These are phyloP conservation scores for Plasmodium inui DNA, from an alignment of 169 alveolate species.

Conservation along the genomic window DNA sequence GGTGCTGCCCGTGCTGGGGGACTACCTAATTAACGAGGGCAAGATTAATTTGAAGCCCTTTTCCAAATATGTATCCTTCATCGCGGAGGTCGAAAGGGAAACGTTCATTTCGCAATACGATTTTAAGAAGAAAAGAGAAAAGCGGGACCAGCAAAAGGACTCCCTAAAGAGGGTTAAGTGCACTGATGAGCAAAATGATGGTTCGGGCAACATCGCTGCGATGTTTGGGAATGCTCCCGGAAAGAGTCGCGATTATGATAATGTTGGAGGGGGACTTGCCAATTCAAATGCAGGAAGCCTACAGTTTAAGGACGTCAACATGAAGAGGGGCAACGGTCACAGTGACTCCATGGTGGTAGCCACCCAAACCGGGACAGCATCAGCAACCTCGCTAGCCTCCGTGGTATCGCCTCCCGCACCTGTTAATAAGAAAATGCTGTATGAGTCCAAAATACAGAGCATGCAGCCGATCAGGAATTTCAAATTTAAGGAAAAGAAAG, in stretches of 20 bases:
- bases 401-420: not conserved
- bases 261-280: not conserved
- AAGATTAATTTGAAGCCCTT: conserved; percentile 86
- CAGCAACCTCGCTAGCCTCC: not conserved
- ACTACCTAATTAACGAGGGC: conserved; percentile 92
- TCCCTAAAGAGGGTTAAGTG: conserved; percentile 45
- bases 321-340: not conserved
- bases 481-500: conserved; percentile 66
- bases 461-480: conserved; percentile 75
- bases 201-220: not conserved
- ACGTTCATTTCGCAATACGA: conserved; percentile 86
- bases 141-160: conserved; percentile 77
- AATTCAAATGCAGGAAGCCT: not conserved
- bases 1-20: conserved; percentile 91
- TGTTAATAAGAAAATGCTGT: conserved; percentile 28
- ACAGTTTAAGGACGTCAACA: not conserved
- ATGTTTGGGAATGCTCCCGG: not conserved
- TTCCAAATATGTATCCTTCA: conserved; percentile 81
- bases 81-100: conserved; percentile 92
- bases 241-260: not conserved
- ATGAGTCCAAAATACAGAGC: conserved; percentile 58
- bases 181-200: conserved; percentile 9
- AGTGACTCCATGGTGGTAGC: not conserved
- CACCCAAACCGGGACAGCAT: not conserved
- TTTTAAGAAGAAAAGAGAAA: conserved; percentile 86